phyloP scores from a whole-genome alignment of 768 basidiomycete genomes.

The Pseudohyphozyma bogoriensis region DNA sequence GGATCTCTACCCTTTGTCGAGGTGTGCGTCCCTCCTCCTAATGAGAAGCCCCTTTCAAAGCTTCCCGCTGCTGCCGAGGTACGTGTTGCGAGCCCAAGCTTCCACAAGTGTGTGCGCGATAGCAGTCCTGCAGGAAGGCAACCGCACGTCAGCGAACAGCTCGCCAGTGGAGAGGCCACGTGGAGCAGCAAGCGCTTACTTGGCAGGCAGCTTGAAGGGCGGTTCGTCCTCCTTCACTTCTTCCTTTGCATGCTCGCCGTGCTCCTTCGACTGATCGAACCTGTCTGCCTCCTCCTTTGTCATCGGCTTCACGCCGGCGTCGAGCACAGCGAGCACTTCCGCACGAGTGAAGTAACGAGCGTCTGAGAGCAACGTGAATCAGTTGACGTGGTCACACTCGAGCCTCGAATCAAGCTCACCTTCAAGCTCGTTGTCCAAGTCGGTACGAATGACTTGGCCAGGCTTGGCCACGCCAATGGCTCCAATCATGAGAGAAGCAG shows the following conservation, averaged over 20 bases:
- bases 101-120: slow-evolving; percentile 33
- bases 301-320: slow-evolving; percentile 14
- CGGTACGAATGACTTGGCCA: slow-evolving; percentile 60
- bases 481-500: slow-evolving; percentile 66
- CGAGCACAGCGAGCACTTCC: slow-evolving; percentile 56
- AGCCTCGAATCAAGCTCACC: slow-evolving; percentile 44
- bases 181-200: slow-evolving; percentile 6
- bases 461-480: slow-evolving; percentile 72
- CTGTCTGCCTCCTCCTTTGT: slow-evolving; percentile 29
- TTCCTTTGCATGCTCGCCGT: neutral
- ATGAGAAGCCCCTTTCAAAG: neutral
- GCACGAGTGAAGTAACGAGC: slow-evolving; percentile 78
- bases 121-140: slow-evolving; percentile 21
- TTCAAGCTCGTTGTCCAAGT: slow-evolving; percentile 91
- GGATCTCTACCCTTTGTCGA: too few species aligned
- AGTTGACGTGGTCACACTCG: neutral
- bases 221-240: slow-evolving; percentile 5
- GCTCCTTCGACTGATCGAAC: slow-evolving; percentile 24
- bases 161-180: neutral
- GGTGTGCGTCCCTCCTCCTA: too few species aligned
- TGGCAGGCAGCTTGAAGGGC: slow-evolving; percentile 29
- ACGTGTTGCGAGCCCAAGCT: slow-evolving; percentile 25
- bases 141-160: neutral
- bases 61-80: slow-evolving; percentile 9
- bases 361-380: slow-evolving; percentile 46